phyloP scores from a whole-genome alignment of 495 filamentous ascomycete species.

The Annulohypoxylon maeteangense region DNA sequence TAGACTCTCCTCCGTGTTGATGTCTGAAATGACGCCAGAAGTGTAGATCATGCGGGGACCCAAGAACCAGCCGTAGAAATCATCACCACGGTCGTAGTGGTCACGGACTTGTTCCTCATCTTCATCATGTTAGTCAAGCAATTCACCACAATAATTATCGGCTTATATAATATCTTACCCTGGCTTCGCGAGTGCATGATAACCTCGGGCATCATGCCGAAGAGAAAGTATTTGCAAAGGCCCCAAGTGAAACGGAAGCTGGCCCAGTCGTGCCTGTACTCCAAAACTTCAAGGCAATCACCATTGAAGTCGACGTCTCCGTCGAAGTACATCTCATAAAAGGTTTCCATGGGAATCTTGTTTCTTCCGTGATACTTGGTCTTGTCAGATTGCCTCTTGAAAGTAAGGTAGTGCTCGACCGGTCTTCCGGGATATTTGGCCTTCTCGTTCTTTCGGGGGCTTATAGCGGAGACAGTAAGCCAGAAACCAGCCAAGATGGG shows the following conservation, averaged over 20 bases:
- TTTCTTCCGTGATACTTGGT: conserved; percentile 77
- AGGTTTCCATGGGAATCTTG: conserved; percentile 87
- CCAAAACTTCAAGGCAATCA: conserved; percentile 79
- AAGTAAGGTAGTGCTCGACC: conserved; percentile 84
- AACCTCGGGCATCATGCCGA: conserved; percentile 77
- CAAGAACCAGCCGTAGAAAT: conserved; percentile 91
- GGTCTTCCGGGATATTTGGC: conserved; percentile 78
- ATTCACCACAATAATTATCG: background rate
- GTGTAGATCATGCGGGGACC: conserved; percentile 94
- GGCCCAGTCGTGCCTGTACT: conserved; percentile 90
- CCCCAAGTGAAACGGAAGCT: conserved; percentile 80
- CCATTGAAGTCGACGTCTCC: conserved; percentile 88
- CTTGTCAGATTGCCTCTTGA: conserved; percentile 78
- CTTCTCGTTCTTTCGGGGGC: conserved; percentile 82
- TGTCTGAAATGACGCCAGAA: conserved; percentile 81
- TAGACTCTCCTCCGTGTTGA: conserved; percentile 77
- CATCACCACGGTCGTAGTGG: conserved; percentile 88
- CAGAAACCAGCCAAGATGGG: conserved; percentile 80
- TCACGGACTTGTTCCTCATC: conserved; percentile 90
- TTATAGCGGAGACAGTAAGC: conserved; percentile 70
- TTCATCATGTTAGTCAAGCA: conserved; percentile 46
- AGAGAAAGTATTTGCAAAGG: conserved; percentile 76
- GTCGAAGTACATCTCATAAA: conserved; percentile 91
- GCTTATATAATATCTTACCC: conserved; percentile 56
- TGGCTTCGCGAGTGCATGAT: conserved; percentile 83